Evolutionary conservation across 202 grass and related monocot species (phyloP), one percentile per base, ranked within the genome.

Genomic region (Musa balbisiana): DNA sequence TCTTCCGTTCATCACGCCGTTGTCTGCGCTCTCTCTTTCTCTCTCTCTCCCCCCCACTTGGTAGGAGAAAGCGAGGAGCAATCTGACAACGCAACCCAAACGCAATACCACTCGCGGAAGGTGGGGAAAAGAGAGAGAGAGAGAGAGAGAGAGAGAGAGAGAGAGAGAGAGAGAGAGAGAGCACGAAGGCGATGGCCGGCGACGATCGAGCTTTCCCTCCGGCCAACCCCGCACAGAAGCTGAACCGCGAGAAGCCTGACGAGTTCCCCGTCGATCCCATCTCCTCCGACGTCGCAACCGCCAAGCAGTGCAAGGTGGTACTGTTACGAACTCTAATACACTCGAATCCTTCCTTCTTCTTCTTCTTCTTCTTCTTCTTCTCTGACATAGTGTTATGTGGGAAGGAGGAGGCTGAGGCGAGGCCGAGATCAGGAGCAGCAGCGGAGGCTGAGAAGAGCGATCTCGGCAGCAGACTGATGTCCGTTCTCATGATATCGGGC

Each of bases 211-310:
- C 58, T 2, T 76, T 76, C 29, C 74, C 74, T 12, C 56, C 55
- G 6, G 74, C 29, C 29, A 49, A 76, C 14, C 29, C 29, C 26
- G 11, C 29, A 6, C 49, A 58, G 63, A 58, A 76, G 26, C 20
- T 76, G 3, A 52, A 76, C 58, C 74, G 2, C 9, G 58, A 43
- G 29, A 58, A 50, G 19, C 74, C 74, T 29, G 33, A 76, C 9
- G 15, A 51, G 10, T 76, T 76, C 74, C 74, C 74, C 1, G 74
- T 51, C 33, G 74, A 76, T 13, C 73, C 74, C 58, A 62, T 76
- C 74, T 63, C 74, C 56, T 25, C 74, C 11, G 26, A 63, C 29
- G 74, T 64, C 33, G 58, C 74, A 13, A 51, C 43, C 0, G 58
- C 74, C 29, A 76, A 76, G 29, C 53, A 76, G 56, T 9, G 12